phyloP scores from a whole-genome alignment of 257 asterid species.

The Petunia secreta region DNA sequence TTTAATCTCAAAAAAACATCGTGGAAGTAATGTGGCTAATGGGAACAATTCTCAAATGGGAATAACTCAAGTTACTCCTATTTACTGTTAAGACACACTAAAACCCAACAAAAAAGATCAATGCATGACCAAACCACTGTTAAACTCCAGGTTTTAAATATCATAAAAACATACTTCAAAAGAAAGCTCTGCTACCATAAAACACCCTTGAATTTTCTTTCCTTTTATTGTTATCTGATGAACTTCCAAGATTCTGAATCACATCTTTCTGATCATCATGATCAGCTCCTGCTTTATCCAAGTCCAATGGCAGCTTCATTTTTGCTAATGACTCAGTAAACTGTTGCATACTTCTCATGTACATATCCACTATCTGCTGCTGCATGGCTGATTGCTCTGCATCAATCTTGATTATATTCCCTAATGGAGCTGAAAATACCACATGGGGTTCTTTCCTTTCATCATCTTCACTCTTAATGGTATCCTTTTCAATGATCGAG shows the following conservation, averaged over 20 bases:
- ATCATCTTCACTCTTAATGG: slow-evolving; percentile 25
- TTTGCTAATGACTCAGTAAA: slow-evolving; percentile 71
- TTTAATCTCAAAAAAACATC: background rate
- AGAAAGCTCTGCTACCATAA: slow-evolving; percentile 87
- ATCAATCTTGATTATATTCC: slow-evolving; percentile 44
- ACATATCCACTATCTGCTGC: slow-evolving; percentile 74
- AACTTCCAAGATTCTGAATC: slow-evolving; percentile 30
- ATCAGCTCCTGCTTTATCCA: slow-evolving; percentile 38
- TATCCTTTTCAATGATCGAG: slow-evolving; percentile 24
- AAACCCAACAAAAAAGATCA: background rate
- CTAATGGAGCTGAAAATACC: slow-evolving; percentile 36
- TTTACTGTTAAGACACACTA: background rate
- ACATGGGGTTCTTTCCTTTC: slow-evolving; percentile 30
- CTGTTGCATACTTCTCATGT: slow-evolving; percentile 82
- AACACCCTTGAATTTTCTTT: slow-evolving; percentile 65
- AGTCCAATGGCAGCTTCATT: slow-evolving; percentile 73
- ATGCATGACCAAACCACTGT: slow-evolving; percentile 21
- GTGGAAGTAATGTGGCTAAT: background rate
- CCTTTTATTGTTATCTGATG: slow-evolving; percentile 43
- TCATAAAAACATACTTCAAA: slow-evolving; percentile 32
- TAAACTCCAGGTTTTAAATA: background rate
- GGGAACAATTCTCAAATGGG: background rate
- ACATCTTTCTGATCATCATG: slow-evolving; percentile 25
- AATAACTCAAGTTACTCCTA: background rate
- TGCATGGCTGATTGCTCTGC: slow-evolving; percentile 64